phyloP scores from a whole-genome alignment of 1,284 basidiomycete species.

The Phylloboletellus chloephorus region DNA sequence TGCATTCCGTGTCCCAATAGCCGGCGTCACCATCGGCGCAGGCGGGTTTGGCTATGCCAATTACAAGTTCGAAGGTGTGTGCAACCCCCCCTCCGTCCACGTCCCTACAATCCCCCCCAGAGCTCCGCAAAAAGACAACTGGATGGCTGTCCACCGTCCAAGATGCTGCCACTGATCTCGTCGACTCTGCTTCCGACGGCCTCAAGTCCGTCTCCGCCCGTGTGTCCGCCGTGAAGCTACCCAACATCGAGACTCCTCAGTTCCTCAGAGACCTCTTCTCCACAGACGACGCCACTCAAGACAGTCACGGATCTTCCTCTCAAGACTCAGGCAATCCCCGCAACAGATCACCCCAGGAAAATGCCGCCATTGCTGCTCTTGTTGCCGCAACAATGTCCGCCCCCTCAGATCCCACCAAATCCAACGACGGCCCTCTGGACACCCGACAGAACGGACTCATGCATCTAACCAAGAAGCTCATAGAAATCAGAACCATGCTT shows the following conservation, averaged over 20 bases:
- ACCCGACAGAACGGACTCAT: constrained; percentile 69
- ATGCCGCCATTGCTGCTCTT: constrained; percentile 63
- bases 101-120: constrained; percentile 34
- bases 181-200: constrained; percentile 62
- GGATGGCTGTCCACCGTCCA: constrained; percentile 63
- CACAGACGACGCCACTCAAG: constrained; percentile 33
- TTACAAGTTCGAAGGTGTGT: constrained; percentile 87
- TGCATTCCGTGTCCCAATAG: constrained; percentile 81
- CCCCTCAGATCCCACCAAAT: constrained; percentile 53
- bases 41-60: constrained; percentile 91
- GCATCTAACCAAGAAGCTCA: constrained; percentile 91
- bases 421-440: constrained; percentile 37
- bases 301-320: constrained; percentile 26
- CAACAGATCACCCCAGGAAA: constrained; percentile 47
- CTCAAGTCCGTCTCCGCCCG: constrained; percentile 54
- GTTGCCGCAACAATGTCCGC: constrained; percentile 70
- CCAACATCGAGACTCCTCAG: constrained; percentile 64
- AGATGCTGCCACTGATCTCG: constrained; percentile 60
- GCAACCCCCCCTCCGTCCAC: background rate
- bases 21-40: constrained; percentile 80
- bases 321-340: constrained; percentile 24
- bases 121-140: constrained; percentile 61
- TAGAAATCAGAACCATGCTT: constrained; percentile 92
- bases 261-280: constrained; percentile 69
- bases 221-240: constrained; percentile 58